Evolutionary conservation across 2,329 filamentous ascomycete species (phyloP), one percentile per base, ranked within the genome.

Genomic region (Epichloe coenophiala): DNA sequence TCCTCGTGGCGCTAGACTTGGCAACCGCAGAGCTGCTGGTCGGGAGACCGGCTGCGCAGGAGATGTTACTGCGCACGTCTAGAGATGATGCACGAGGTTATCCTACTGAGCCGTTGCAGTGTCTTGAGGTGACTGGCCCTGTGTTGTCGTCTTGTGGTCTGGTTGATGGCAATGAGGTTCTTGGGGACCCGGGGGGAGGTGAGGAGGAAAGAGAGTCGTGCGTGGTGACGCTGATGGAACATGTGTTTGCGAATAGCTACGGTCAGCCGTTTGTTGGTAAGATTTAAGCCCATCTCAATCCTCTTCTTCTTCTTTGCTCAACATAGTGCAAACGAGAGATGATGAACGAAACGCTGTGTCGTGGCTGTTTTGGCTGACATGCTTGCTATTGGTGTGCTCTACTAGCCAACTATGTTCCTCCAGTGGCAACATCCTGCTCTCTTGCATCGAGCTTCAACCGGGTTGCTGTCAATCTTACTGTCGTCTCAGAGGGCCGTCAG

Each of bases 391-490:
- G 7, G 19, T 19, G 6, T 23, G 27, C 27, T 31, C 27, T 31
- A 4, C 27, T 31, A 59, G 54, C 38, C 40, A 33, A 54, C 38
- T 57, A 59, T 45, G 43, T 23, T 12, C 53, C 66, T 1, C 86
- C 86, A 4, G 9, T 36, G 9, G 5, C 43, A 12, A 84, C 86
- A 1, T 60, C 66, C 27, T 88, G 83, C 64, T 65, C 74, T n/a
- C 91, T 90, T 69, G 60, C 66, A 23, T 88, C 83, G 64, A 66
- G 73, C 15, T 93, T 91, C 69, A 84, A 88, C 60, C 76, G 80
- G 36, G 83, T 90, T 15, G 75, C 79, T 23, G 79, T 93, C 64
- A 88, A 89, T 60, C 77, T 93, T 57, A 90, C 84, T 0, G 82
- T 86, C 13, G 78, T 78, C 1, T 86, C 83, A 9, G 70, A 72